Evolutionary conservation across 2,329 filamentous ascomycete genomes (phyloP).

Genomic region (Talaromyces islandicus): DNA sequence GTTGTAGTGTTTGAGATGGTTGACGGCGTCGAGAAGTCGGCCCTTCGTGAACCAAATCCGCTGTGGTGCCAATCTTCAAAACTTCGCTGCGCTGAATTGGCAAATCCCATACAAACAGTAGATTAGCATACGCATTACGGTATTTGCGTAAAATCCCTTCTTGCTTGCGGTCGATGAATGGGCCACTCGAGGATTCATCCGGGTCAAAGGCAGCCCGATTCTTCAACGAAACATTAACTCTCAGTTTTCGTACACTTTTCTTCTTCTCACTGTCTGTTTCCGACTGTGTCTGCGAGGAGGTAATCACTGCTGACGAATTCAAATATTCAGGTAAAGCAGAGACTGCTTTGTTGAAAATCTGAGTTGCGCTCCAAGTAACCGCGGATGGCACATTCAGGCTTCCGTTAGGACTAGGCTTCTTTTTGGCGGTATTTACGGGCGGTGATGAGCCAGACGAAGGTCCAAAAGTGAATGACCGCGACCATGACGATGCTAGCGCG

Average conservation of each 20-base stretch:
- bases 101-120: constrained; percentile 55
- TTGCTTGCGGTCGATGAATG: constrained; percentile 46
- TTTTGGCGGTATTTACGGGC: constrained; percentile 26
- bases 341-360: constrained; percentile 18
- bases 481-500: constrained; percentile 39
- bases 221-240: constrained; percentile 47
- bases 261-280: constrained; percentile 34
- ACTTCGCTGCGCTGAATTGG: constrained; percentile 51
- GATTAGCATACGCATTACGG: constrained; percentile 51
- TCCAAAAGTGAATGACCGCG: constrained; percentile 39
- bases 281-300: constrained; percentile 28
- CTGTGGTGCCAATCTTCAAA: constrained; percentile 48
- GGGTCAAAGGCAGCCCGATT: constrained; percentile 53
- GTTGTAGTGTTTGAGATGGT: constrained; percentile 17
- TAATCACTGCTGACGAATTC: constrained; percentile 20
- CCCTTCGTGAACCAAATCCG: constrained; percentile 26
- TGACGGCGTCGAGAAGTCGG: constrained; percentile 18
- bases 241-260: constrained; percentile 22
- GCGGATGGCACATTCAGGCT: constrained; percentile 26
- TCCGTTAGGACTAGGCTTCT: constrained; percentile 30
- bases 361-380: constrained; percentile 23
- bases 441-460: constrained; percentile 40
- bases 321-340: constrained; percentile 24
- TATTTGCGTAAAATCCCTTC: constrained; percentile 47
- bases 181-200: constrained; percentile 40